Evolutionary conservation across 208 protist species (phyloP), one percentile per base, ranked within the genome.

Genomic region (Spongospora subterranea): DNA sequence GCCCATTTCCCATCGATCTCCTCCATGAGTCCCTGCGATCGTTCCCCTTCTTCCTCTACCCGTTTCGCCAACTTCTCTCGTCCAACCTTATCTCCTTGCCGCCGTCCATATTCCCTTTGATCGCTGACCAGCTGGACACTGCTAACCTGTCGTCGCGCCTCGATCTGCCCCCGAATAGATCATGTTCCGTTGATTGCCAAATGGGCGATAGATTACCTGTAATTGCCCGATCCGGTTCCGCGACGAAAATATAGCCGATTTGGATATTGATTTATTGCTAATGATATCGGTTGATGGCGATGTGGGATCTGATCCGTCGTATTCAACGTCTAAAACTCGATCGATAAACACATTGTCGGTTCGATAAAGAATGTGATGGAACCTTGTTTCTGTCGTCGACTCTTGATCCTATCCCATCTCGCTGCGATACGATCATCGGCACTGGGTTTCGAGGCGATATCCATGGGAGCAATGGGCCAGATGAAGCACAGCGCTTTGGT

Each of bases 1-100:
- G 89, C 89, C 89, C 89, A 91, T 76, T n/a, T n/a, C 6, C 24
- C 89, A 1, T 91, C 89, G n/a, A 91, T 65, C 1, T 91, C 32
- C 29, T 65, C 89, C 54, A 46, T 91, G 54, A 88, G 35, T 20
- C 6, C 17, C 32, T 91, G 54, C 13, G 53, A 46, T 41, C 90
- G 6, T 29, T 77, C 17, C 6, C 29, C 32, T 35, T 65, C 89
- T 64, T 66, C 45, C 20, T 91, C 89, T 29, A 91, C 11, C 32
- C 66, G 89, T 1, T 29, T 29, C 13, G 60, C 60, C 40, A 50
- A 64, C 29, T 32, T 13, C 60, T 91, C 17, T 39, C 50, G 60
- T 88, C 13, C 60, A 43, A 6, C 11, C 71, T 35, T 6, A 82
- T 82, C 71, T 45, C 17, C 6, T 82, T 82, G 71, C 13, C 71